phyloP scores from a whole-genome alignment of 495 filamentous ascomycete genomes.

The Letharia columbiana region DNA sequence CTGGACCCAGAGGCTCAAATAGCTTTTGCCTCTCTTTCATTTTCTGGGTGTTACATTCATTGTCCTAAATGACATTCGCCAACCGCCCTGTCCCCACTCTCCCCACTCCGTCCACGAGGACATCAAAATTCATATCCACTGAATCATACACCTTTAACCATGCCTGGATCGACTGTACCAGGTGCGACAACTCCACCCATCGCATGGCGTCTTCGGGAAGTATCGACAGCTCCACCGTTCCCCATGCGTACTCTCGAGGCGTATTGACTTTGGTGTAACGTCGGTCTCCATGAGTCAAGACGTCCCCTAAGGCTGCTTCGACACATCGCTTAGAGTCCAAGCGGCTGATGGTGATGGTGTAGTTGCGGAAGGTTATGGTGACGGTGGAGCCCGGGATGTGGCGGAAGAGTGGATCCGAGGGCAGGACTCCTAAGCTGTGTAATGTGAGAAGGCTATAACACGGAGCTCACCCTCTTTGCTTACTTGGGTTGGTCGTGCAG shows the following conservation, averaged over 20 bases:
- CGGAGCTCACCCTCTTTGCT: not conserved
- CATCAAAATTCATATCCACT: not conserved
- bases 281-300: not conserved
- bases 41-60: not conserved
- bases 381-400: not conserved
- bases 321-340: not conserved
- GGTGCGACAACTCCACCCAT: not conserved
- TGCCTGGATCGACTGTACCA: not conserved
- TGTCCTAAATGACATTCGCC: not conserved
- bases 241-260: not conserved
- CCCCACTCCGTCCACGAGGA: not conserved
- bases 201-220: not conserved
- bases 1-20: not conserved
- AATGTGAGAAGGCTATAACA: not conserved
- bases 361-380: not conserved
- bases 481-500: not conserved
- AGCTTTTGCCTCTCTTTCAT: too few species aligned
- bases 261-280: rapidly evolving
- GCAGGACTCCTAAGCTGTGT: not conserved
- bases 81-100: not conserved
- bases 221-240: not conserved
- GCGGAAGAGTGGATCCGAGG: not conserved
- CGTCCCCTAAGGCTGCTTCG: not conserved
- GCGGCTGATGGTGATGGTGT: not conserved
- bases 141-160: not conserved